A percentile compares a stretch with the other conserved stretches of the same genome.
Evolutionary conservation across 805 yeast genomes (phyloP).

Genomic region (Scheffersomyces amazonensis): DNA sequence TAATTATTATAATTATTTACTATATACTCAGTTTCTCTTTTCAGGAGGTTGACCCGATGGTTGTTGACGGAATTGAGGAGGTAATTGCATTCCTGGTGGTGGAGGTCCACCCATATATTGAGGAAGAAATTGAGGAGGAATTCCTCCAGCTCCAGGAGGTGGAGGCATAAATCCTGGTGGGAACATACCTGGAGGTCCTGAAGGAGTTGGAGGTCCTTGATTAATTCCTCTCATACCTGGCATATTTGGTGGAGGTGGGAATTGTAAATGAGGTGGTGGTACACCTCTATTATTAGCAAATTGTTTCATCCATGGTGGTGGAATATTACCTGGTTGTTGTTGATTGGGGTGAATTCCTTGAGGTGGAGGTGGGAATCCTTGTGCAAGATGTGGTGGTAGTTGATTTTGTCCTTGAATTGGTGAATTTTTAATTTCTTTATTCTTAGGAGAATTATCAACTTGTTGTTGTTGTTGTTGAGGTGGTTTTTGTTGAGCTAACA

Average conservation of each 20-base stretch:
- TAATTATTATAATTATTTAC: too few relatives aligned
- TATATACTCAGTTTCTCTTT: too few relatives aligned
- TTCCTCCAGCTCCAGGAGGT: constrained; percentile 11
- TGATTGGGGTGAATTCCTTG: constrained; percentile 1
- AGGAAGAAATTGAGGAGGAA: constrained; percentile 12
- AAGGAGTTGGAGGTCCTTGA: constrained; percentile 7
- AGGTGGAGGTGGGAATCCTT: not conserved
- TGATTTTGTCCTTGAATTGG: not conserved
- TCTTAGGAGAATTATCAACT: not conserved
- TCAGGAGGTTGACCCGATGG: too few relatives aligned
- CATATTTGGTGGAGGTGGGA: constrained; percentile 20
- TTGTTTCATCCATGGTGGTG: constrained; percentile 19
- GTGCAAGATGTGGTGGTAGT: not conserved
- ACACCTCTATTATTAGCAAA: constrained; percentile 9
- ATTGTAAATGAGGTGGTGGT: constrained; percentile 10
- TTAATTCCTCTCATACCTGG: constrained; percentile 1
- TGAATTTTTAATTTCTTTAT: not conserved
- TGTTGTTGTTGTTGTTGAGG: constrained; percentile 1
- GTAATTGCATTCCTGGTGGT: constrained; percentile 12
- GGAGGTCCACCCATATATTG: constrained; percentile 13
- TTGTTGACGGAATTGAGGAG: constrained; percentile 13
- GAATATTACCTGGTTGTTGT: constrained; percentile 3
- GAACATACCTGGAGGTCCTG: constrained; percentile 33
- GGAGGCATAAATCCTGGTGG: constrained; percentile 27
- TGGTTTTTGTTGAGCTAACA: not conserved